Evolutionary conservation across 2,329 filamentous ascomycete species (phyloP), one percentile per base, ranked within the genome.

Genomic region (Cercospora sp.): DNA sequence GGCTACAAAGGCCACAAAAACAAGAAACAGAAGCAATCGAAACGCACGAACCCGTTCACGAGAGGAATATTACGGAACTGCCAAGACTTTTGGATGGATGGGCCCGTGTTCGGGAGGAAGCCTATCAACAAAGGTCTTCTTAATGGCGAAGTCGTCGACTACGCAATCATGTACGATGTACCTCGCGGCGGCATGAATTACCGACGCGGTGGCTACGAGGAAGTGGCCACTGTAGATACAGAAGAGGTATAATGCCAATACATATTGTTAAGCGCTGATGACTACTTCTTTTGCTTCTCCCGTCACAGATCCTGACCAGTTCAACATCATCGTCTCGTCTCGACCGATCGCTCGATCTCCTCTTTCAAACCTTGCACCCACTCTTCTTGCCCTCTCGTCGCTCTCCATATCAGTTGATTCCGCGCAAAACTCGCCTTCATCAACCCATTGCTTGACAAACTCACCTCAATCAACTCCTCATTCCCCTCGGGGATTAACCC

Each of bases 41-140:
- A 71, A 71, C 84, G 85, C 66, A 86, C 85, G 72, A 99, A 98
- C 78, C 94, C 94, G 0, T 99, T 94, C 79, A 94, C 89, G 67
- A 86, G 89, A 34, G 95, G 95, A 7, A 85, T 93, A 45, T 74
- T 96, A n/a, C 87, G 89, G 68, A 99, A 99, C 78, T 99, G 95
- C 81, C 90, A 88, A 72, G 96, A 99, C 80, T 99, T 99, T 79
- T 98, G 94, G 93, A 94, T 91, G 75, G 95, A 98, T 77, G 89
- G 92, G 1, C 90, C 91, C 2, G 91, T 94, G 0, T 79, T 97
- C 18, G 94, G 97, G 78, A 89, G 90, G 10, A 88, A 85, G 74
- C 86, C 90, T 67, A 90, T 87, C 61, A 94, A 94, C 12, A 85
- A 85, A 53, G 93, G 91, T 0, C 82, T 93, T 78, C 81, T 99